phyloP scores from a whole-genome alignment of 2,329 filamentous ascomycete species.

The Alternaria angustiovoidea region DNA sequence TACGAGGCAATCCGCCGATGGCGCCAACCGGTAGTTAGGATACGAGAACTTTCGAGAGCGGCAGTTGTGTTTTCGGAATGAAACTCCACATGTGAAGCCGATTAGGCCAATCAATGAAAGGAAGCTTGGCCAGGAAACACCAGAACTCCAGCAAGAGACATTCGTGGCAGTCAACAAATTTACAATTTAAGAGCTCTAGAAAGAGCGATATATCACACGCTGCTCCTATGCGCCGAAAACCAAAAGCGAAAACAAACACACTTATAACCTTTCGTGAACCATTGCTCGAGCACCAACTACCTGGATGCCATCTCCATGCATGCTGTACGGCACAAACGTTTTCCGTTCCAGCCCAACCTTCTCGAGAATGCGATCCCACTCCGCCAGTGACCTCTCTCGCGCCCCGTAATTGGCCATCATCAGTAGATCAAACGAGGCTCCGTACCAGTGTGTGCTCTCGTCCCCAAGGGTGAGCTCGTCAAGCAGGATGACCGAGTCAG shows the following conservation, averaged over 20 bases:
- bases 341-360: conserved; percentile 14
- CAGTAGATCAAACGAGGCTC: conserved; percentile 11
- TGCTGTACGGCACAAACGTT: conserved; percentile 9
- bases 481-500: conserved; percentile 12
- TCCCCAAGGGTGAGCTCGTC: conserved; percentile 9
- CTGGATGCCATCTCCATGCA: conserved; percentile 13
- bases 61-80: background rate
- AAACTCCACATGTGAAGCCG: background rate
- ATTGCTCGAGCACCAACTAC: conserved; percentile 1
- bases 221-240: background rate
- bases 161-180: background rate
- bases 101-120: background rate
- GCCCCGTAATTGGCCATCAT: conserved; percentile 16
- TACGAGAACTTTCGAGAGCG: background rate
- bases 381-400: conserved; percentile 7
- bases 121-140: background rate
- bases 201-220: background rate
- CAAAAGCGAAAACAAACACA: background rate
- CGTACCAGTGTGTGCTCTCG: conserved; percentile 11
- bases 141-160: background rate
- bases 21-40: background rate
- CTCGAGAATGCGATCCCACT: conserved; percentile 11
- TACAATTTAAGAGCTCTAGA: background rate
- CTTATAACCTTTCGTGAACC: conserved; percentile 1
- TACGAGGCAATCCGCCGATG: background rate